Base-by-base conservation (phyloP, 768 basidiomycete species). In the Lentinula sp. region DNA sequence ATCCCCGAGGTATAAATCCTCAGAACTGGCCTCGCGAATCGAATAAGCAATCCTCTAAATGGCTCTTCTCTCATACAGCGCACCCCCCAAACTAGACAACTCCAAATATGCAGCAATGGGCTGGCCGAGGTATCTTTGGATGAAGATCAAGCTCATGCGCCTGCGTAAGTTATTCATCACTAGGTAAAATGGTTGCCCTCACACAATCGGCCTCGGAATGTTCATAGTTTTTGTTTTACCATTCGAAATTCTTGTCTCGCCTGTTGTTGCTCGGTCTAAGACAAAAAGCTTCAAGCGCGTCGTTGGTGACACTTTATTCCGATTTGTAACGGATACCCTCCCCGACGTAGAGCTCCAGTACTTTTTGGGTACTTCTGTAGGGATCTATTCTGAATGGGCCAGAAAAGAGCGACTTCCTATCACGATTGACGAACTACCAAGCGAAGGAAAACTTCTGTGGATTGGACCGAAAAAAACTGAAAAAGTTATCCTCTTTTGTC, bases 401-500 rank as follows among this genome's bases (percentile, higher is more conserved):
- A 67, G 69, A 63, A 52, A 63, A 35, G 46, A 50, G n/a, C 61
- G 60, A 3, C 59, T 70, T 2, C 62, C 66, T 0, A n/a, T 57
- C 33, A 43, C 63, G 4, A 61, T 71, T 6, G 74, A 75, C 23
- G 70, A 72, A 9, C 50, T 74, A 4, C 70, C 64, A 16, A 61
- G 68, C 5, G 66, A 63, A 33, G 71, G 69, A 1, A 63, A 59
- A 42, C 63, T 76, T 2, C 54, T 74, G 16, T 77, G 76, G 76
- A 61, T 75, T 52, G 72, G 73, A 16, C 63, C 68, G 8, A 71
- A 69, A 37, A 65, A 66, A 32, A 69, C 70, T 1, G 74, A 73
- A 4, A 68, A 68, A 6, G 73, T 77, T 1, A 63, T 76, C 3
- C 45, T 74, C 2, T 77, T 71, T 51, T 45, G 70, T 35, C 75